Conservation (phyloP, 257 asterid species). For the Penstemon newberryi region DNA sequence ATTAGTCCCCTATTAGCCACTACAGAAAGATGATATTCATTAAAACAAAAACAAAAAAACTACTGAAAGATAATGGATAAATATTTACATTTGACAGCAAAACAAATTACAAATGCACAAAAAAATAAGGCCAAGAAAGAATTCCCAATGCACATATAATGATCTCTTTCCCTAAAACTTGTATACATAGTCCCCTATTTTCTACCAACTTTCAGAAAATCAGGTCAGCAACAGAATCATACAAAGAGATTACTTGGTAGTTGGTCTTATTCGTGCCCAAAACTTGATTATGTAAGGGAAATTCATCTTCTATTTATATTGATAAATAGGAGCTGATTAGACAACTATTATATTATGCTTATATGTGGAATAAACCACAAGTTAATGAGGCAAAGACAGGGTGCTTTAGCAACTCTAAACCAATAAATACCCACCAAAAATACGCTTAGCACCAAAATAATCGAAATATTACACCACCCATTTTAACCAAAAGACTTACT, state of each 20-base stretch:
- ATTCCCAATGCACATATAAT: background rate
- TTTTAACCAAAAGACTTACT: conserved; percentile 33
- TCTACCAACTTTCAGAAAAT: background rate
- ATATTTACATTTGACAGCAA: conserved; percentile 6
- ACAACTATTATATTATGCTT: background rate
- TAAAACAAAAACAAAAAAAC: background rate
- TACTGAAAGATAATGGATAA: background rate
- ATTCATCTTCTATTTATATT: background rate
- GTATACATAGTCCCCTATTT: conserved; percentile 1
- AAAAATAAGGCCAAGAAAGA: background rate
- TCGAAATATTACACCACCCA: background rate
- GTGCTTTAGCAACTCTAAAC: background rate
- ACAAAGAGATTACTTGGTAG: background rate
- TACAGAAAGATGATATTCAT: too few species aligned
- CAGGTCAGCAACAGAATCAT: background rate
- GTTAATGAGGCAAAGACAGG: background rate
- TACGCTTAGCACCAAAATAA: background rate
- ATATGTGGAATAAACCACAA: background rate
- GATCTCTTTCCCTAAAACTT: conserved; percentile 7
- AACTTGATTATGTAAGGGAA: conserved; percentile 19
- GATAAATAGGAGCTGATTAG: background rate
- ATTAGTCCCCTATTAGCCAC: too few species aligned
- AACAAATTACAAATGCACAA: background rate
- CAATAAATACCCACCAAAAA: background rate
- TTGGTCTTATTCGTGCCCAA: background rate